A percentile compares a stretch with the other conserved stretches of the same genome.
phyloP scores from a whole-genome alignment of 2,329 filamentous ascomycete genomes.

The Microdochium bolleyi region DNA sequence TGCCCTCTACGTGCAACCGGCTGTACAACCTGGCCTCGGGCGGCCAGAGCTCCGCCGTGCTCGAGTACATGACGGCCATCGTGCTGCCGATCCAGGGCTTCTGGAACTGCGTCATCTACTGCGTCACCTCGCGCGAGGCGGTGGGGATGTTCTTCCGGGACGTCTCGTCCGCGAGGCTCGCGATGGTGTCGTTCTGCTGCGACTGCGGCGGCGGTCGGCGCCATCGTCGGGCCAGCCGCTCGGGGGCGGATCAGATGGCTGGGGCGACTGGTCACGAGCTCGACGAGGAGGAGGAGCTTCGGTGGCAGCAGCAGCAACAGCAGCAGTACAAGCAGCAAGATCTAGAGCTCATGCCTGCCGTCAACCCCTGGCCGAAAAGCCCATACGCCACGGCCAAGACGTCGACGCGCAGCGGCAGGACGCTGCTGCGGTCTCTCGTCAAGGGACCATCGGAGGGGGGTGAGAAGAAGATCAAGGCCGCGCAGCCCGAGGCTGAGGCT shows the following conservation, averaged over 20 bases:
- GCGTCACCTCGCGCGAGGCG: conserved; percentile 59
- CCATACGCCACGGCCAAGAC: no score
- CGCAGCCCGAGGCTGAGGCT: neutral
- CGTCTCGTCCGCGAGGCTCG: conserved; percentile 21
- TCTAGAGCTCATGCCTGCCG: no score
- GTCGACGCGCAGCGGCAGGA: no score
- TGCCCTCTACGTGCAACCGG: conserved; percentile 70
- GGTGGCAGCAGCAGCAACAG: neutral
- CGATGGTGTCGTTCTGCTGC: neutral
- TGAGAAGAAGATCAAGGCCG: no score
- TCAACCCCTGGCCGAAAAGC: no score
- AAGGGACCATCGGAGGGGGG: no score
- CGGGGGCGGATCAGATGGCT: neutral
- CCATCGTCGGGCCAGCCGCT: neutral
- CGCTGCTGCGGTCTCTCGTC: no score
- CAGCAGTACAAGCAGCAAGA: neutral
- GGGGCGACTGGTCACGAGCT: no score
- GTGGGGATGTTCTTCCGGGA: conserved; percentile 38
- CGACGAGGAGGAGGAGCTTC: neutral
- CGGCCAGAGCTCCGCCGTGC: conserved; percentile 40
- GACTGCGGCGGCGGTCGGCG: neutral
- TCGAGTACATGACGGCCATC: conserved; percentile 64
- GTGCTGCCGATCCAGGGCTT: conserved; percentile 77
- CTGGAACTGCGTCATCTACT: conserved; percentile 77
- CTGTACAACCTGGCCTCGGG: conserved; percentile 39